These are phyloP conservation scores for Fusarium concolor DNA, from an alignment of 2,329 filamentous ascomycete genomes.

Conservation along the genomic window DNA sequence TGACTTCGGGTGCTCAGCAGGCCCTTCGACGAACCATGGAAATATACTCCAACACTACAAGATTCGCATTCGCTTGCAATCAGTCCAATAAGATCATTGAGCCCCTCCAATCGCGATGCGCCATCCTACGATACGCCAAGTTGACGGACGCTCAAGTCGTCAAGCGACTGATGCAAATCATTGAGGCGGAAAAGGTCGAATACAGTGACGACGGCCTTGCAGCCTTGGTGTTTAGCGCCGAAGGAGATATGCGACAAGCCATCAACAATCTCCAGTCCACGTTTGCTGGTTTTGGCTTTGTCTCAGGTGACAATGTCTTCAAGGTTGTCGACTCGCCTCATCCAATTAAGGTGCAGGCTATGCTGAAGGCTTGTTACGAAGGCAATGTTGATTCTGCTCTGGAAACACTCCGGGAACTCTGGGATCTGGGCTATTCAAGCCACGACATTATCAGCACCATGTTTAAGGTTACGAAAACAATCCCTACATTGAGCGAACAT, in stretches of 20 bases:
- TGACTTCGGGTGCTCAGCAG: slow-evolving; percentile 97
- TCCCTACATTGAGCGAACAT: slow-evolving; percentile 91
- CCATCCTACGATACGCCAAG: slow-evolving; percentile 92
- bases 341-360: slow-evolving; percentile 97
- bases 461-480: slow-evolving; percentile 98
- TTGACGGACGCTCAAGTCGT: slow-evolving; percentile 94
- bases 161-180: slow-evolving; percentile 90
- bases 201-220: slow-evolving; percentile 94
- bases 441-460: slow-evolving; percentile 99
- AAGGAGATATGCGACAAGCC: slow-evolving; percentile 98
- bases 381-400: slow-evolving; percentile 89
- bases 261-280: slow-evolving; percentile 99
- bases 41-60: slow-evolving; percentile 95
- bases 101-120: slow-evolving; percentile 95
- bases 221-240: slow-evolving; percentile 95
- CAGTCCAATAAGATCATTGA: slow-evolving; percentile 99
- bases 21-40: slow-evolving; percentile 97
- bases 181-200: slow-evolving; percentile 89
- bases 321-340: slow-evolving; percentile 97
- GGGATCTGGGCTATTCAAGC: slow-evolving; percentile 95
- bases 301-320: slow-evolving; percentile 98
- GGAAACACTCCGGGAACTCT: slow-evolving; percentile 88
- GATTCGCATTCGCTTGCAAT: slow-evolving; percentile 98
- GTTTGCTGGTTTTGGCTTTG: slow-evolving; percentile 91
- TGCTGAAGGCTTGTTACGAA: slow-evolving; percentile 97